Evolutionary conservation across 768 basidiomycete genomes (phyloP).

Genomic region (Suillus plorans): DNA sequence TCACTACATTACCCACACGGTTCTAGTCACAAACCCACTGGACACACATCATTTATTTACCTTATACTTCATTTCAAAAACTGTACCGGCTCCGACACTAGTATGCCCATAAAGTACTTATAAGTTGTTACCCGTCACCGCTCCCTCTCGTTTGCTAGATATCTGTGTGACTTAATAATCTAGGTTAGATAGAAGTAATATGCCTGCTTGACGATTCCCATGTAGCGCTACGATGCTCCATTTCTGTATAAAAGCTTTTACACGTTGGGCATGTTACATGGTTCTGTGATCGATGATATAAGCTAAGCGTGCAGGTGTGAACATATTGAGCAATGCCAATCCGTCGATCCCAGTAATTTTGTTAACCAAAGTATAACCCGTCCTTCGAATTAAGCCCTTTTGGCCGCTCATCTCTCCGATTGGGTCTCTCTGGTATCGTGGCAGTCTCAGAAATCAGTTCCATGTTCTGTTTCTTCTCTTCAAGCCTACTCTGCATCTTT

Average conservation of each 20-base stretch:
- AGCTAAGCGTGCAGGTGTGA: not conserved
- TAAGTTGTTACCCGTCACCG: slow-evolving; percentile 2
- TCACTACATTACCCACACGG: not conserved
- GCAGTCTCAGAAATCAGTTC: slow-evolving; percentile 29
- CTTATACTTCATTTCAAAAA: slow-evolving; percentile 9
- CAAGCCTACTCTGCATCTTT: slow-evolving; percentile 37
- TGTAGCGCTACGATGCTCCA: slow-evolving; percentile 9
- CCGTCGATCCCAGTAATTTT: slow-evolving; percentile 4
- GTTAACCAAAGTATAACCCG: slow-evolving; percentile 43
- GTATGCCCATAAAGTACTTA: slow-evolving; percentile 10
- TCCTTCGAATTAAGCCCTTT: slow-evolving; percentile 32
- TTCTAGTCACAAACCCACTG: not conserved
- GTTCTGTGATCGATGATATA: not conserved
- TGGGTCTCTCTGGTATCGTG: slow-evolving; percentile 11
- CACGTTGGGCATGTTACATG: not conserved
- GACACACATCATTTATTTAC: slow-evolving; percentile 10
- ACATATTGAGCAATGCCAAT: not conserved
- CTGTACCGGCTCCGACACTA: slow-evolving; percentile 4
- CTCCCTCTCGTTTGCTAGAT: slow-evolving; percentile 15
- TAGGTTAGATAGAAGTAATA: slow-evolving; percentile 11
- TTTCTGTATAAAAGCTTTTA: not conserved
- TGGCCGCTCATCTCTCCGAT: slow-evolving; percentile 12
- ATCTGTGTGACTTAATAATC: slow-evolving; percentile 14
- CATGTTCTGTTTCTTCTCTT: slow-evolving; percentile 40
- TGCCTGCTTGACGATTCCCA: slow-evolving; percentile 8